Evolutionary conservation across 2,329 filamentous ascomycete genomes (phyloP), one percentile per base, ranked within the genome.

Genomic region (Clarireedia paspali): DNA sequence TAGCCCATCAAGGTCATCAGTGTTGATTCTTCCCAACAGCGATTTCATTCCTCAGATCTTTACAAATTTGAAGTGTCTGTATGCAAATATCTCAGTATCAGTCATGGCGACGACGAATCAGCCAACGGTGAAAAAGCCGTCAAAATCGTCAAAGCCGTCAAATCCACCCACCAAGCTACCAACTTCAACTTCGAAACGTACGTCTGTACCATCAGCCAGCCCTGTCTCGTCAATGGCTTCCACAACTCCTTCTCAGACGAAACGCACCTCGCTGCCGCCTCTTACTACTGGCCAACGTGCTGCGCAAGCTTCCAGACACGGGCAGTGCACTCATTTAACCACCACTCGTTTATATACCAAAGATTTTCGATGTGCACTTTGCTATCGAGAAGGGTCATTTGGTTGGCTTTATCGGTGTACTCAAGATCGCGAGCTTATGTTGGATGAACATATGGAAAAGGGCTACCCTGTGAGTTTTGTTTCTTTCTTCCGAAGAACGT

Each of bases 371-470:
- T 94, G 89, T 70, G 71, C 76, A 6, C 66, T 75, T 24, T 94
- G 89, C 64, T 72, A 73, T 40, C 71, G 72, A 42, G 69, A 70
- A 1, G 80, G 85, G 0, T 71, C 75, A 15, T 75, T 85, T 53
- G 87, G 87, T 26, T 94, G 86, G 81, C 72, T 94, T 23, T 94
- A 89, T 69, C 75, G 79, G 57, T 94, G 89, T 69, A 80, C 77
- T 12, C 81, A 88, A 67, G 87, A 91, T 63, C 73, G 73, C 10
- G 75, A 80, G 30, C 66, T 71, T 15, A 63, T 73, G 42, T 64
- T 79, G 30, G 69, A 73, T 17, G 70, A 73, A 44, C 68, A 70
- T 17, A 62, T 70, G 12, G 60, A 66, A 27, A 64, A 63, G 24
- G 64, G 65, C n/a, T 57, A 52, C 45, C 58, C 57, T 42, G 70